A percentile compares a stretch with the other conserved stretches of the same genome.
phyloP scores from a whole-genome alignment of 176 grass and related monocot species.

The Juncus effusus region DNA sequence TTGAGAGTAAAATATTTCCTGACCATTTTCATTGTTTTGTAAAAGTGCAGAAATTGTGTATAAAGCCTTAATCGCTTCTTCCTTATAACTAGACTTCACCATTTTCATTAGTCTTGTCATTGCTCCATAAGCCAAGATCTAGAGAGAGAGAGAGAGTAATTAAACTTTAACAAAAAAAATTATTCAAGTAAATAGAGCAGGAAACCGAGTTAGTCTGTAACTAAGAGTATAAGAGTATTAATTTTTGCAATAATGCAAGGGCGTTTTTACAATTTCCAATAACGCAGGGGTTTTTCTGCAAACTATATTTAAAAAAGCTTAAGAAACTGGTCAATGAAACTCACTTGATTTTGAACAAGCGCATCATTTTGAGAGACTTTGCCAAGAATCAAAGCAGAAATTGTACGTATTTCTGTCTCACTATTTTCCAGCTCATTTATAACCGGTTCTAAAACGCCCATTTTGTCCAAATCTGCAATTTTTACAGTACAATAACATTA shows the following conservation, averaged over 20 bases:
- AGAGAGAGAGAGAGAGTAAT: conserved; percentile 2
- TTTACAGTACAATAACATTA: conserved; percentile 16
- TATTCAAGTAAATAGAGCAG: too few species aligned
- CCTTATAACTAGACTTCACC: conserved; percentile 60
- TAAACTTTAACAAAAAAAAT: too few species aligned
- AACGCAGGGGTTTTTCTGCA: not conserved
- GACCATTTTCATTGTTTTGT: conserved; percentile 69
- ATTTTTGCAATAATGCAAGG: not conserved
- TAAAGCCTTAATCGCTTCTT: conserved; percentile 77
- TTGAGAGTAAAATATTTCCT: conserved; percentile 54
- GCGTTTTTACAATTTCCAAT: conserved; percentile 1
- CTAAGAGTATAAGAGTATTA: too few species aligned
- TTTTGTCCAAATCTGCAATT: conserved; percentile 76
- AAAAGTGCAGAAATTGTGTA: conserved; percentile 86
- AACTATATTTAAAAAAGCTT: not conserved
- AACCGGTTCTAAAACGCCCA: conserved; percentile 62
- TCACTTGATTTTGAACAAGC: conserved; percentile 87
- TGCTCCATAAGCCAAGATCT: conserved; percentile 79
- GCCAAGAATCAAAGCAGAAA: conserved; percentile 74
- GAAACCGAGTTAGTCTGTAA: too few species aligned
- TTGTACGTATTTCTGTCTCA: conserved; percentile 57
- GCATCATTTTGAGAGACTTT: conserved; percentile 82
- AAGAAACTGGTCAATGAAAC: not conserved
- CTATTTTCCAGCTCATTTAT: conserved; percentile 65
- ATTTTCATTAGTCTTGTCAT: conserved; percentile 75